Evolutionary conservation across 2,329 filamentous ascomycete genomes (phyloP).

Genomic region (Colletotrichum eremochloae): DNA sequence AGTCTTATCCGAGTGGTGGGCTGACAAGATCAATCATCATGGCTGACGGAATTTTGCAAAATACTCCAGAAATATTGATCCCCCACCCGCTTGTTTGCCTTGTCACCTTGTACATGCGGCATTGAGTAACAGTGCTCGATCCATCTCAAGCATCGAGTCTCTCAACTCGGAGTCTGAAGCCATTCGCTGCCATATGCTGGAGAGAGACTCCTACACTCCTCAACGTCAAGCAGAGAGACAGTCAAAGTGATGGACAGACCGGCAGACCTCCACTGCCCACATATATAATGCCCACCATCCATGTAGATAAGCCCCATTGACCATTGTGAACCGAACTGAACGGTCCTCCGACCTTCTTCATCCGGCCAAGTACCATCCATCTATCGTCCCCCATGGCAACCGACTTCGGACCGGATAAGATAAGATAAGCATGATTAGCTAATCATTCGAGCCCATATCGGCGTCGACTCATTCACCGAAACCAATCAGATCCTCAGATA

Average conservation of each 20-base stretch:
- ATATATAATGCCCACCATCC: background rate
- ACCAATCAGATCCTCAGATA: background rate
- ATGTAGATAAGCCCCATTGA: background rate
- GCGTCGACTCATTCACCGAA: constrained; percentile 14
- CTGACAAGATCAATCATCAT: background rate
- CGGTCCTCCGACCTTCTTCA: background rate
- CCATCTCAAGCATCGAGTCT: background rate
- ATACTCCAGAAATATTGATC: background rate
- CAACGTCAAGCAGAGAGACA: background rate
- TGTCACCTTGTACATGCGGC: too few relatives aligned
- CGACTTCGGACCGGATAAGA: constrained; percentile 27
- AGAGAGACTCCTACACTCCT: background rate
- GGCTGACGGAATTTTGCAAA: too few relatives aligned
- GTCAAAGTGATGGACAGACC: background rate
- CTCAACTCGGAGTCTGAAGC: background rate
- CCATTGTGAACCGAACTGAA: background rate
- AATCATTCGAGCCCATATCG: constrained; percentile 8
- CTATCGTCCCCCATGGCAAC: constrained; percentile 6
- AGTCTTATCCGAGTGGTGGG: background rate
- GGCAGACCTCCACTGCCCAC: background rate
- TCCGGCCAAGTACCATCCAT: background rate
- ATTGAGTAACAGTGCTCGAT: background rate
- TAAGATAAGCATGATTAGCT: constrained; percentile 13
- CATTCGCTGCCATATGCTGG: background rate
- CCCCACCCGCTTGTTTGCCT: background rate